Evolutionary conservation across 768 basidiomycete species (phyloP).

Genomic region (Myochromella boudieri): DNA sequence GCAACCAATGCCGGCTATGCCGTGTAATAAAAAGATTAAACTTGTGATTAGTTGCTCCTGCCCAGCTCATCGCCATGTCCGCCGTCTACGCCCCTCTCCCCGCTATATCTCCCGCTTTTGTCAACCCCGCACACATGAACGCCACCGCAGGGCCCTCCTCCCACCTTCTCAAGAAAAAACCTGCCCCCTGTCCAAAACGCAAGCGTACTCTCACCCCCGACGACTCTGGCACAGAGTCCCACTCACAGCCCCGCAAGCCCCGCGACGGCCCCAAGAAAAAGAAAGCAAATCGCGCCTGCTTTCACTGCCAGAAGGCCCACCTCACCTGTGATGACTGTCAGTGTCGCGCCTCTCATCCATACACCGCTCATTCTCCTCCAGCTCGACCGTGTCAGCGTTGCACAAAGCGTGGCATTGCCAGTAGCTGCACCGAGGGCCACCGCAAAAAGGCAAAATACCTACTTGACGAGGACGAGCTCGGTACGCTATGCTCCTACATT

Average conservation of each 20-base stretch:
- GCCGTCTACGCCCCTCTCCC: constrained; percentile 38
- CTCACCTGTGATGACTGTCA: constrained; percentile 97
- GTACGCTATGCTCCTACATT: constrained; percentile 40
- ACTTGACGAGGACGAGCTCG: constrained; percentile 89
- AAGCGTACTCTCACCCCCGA: constrained; percentile 64
- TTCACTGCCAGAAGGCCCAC: constrained; percentile 96
- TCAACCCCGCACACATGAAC: constrained; percentile 44
- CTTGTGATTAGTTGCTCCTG: too few relatives aligned
- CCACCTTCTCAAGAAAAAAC: constrained; percentile 38
- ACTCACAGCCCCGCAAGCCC: constrained; percentile 49
- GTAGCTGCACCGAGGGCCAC: constrained; percentile 89
- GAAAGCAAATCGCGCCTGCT: constrained; percentile 92
- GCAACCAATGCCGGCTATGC: constrained; percentile 17
- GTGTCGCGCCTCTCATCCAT: constrained; percentile 32
- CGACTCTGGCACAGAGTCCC: constrained; percentile 48
- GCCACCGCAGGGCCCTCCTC: constrained; percentile 46
- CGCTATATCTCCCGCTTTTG: constrained; percentile 30
- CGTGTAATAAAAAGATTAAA: constrained; percentile 23
- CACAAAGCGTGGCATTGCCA: constrained; percentile 87
- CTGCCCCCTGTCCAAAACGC: constrained; percentile 44
- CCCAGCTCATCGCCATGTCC: constrained; percentile 28
- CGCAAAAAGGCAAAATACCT: constrained; percentile 99
- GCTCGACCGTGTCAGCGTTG: constrained; percentile 97
- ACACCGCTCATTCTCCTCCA: constrained; percentile 31
- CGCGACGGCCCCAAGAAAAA: constrained; percentile 89